phyloP scores from a whole-genome alignment of 1,139 yeast genomes.

The Fermentozyma sake region DNA sequence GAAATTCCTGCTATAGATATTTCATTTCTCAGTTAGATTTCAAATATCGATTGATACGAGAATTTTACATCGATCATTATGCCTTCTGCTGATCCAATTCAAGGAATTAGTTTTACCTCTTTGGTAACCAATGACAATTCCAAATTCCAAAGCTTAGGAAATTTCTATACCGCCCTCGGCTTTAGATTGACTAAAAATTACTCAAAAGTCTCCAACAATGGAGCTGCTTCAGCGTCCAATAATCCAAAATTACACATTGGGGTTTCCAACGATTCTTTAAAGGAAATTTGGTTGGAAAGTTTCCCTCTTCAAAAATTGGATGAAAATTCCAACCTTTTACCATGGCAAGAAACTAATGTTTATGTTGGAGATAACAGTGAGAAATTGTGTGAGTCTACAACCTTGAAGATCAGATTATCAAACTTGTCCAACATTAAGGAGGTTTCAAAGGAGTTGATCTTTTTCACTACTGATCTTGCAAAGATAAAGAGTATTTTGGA shows the following conservation, averaged over 20 bases:
- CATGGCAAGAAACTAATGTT: conserved; percentile 53
- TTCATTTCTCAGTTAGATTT: too few species aligned
- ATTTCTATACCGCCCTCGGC: conserved; percentile 55
- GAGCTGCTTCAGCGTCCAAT: conserved; percentile 28
- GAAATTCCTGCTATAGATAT: too few species aligned
- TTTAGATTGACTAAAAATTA: conserved; percentile 54
- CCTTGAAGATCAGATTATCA: conserved; percentile 56
- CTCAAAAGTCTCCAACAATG: conserved; percentile 43
- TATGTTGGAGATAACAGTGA: conserved; percentile 48
- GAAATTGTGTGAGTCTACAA: conserved; percentile 24
- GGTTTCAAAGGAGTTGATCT: conserved; percentile 34
- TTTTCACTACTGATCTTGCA: conserved; percentile 49
- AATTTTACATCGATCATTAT: too few species aligned
- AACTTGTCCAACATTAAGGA: conserved; percentile 28
- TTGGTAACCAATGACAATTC: conserved; percentile 50
- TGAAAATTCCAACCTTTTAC: conserved; percentile 44
- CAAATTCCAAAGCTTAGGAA: conserved; percentile 42
- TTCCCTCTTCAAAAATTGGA: conserved; percentile 56
- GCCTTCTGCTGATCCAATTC: too few species aligned
- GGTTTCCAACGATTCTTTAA: conserved; percentile 57
- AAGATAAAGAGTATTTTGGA: conserved; percentile 32
- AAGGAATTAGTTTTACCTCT: conserved; percentile 41
- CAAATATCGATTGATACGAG: too few species aligned
- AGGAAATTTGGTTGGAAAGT: conserved; percentile 68
- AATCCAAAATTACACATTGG: conserved; percentile 41